Percentiles rank a stretch among this genome's conserved stretches.
phyloP scores from a whole-genome alignment of 2,329 filamentous ascomycete genomes.

The Alternaria burnsii region DNA sequence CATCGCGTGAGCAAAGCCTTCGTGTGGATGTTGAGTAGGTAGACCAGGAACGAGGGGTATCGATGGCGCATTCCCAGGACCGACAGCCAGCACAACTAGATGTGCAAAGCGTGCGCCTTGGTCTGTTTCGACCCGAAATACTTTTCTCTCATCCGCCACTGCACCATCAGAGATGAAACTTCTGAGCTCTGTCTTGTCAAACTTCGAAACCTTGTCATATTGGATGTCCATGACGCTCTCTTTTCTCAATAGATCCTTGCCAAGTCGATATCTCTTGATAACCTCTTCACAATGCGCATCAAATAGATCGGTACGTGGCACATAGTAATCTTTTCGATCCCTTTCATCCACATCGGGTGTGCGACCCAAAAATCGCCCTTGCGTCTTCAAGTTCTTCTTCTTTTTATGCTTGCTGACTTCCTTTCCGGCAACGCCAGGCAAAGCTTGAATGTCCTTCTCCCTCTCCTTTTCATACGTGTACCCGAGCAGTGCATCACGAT shows the following conservation, averaged over 20 bases:
- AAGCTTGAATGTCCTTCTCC: conserved; percentile 72
- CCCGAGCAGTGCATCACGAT: conserved; percentile 76
- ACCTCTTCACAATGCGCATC: conserved; percentile 53
- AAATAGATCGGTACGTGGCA: conserved; percentile 53
- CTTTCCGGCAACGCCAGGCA: conserved; percentile 78
- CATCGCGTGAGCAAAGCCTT: conserved; percentile 70
- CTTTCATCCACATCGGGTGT: conserved; percentile 55
- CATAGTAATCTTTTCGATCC: conserved; percentile 59
- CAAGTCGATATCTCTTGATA: conserved; percentile 57
- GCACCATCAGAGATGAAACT: conserved; percentile 29
- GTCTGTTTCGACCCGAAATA: conserved; percentile 72
- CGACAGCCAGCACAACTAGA: conserved; percentile 74
- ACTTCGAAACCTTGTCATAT: conserved; percentile 60
- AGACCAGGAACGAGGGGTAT: conserved; percentile 59
- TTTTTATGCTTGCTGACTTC: conserved; percentile 79
- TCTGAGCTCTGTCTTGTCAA: conserved; percentile 28
- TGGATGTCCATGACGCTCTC: conserved; percentile 69
- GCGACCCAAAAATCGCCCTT: conserved; percentile 55
- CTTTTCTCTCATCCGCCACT: conserved; percentile 54
- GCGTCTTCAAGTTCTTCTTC: conserved; percentile 67
- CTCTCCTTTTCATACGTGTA: conserved; percentile 70
- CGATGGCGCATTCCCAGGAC: conserved; percentile 66
- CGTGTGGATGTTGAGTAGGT: conserved; percentile 45
- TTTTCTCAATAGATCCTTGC: conserved; percentile 65
- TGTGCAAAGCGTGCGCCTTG: conserved; percentile 65